Evolutionary conservation across 345 rosid genomes (phyloP), one percentile per base, ranked within the genome.

Genomic region (Salix brachista): DNA sequence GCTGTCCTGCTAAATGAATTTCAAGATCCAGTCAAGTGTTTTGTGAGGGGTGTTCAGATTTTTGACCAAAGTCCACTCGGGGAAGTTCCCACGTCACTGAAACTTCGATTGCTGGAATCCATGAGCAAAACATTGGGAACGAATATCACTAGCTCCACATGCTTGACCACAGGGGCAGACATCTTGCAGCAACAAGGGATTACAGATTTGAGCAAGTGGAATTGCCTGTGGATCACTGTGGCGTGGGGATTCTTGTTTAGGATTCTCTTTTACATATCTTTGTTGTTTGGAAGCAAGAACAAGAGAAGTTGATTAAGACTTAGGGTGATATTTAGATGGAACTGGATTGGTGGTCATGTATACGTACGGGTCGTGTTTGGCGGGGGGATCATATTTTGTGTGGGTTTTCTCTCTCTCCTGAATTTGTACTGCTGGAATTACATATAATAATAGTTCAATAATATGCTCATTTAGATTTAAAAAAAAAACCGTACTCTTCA

Each of bases 181-280:
- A 85, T 93, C 8, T 74, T 96, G 79, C 77, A 71, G 79, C 89
- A 88, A 75, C 89, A 92, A 82, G 97, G 92, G 34, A 83, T 93
- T 19, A 89, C 87, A 8, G 92, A 93, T 52, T 58, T 96, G 73
- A 88, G 86, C 69, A 93, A 91, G 62, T 93, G 98, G 99, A 76
- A 80, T 77, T 93, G 99, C 84, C 81, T 96, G 81, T 81, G 86
- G 81, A 78, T 93, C 41, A 93, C 98, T 3, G 91, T 93, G 26
- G 99, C 90, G 10, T 93, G 91, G 88, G 99, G 99, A 0, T 93
- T 96, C 90, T 78, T 92, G 36, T 96, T 96, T 61, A 85, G 98
- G 88, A 73, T 88, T 72, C 81, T 96, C 79, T 96, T 96, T 79
- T 96, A 93, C 90, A 84, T 92, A 34, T 79, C 86, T 17, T 82